A percentile compares a stretch with the other conserved stretches of the same genome.
These are phyloP conservation scores for Colletotrichum camelliae DNA, from an alignment of 2,329 filamentous ascomycete genomes.

Conservation along the genomic window DNA sequence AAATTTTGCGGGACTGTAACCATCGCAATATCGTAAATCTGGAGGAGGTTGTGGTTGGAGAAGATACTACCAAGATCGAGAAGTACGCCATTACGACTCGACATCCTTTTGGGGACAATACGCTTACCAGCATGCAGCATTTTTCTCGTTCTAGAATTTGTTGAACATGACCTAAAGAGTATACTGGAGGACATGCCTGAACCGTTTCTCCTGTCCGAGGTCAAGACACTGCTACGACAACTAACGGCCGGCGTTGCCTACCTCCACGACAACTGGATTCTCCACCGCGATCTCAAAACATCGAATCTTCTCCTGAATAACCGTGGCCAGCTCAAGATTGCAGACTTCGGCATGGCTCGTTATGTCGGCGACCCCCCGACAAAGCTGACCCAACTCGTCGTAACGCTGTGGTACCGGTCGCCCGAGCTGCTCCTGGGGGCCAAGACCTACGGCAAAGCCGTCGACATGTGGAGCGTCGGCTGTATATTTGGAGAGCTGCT, in stretches of 20 bases:
- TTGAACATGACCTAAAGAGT: conserved; percentile 95
- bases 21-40: conserved; percentile 86
- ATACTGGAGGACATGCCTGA: conserved; percentile 94
- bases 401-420: conserved; percentile 95
- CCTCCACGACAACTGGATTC: conserved; percentile 87
- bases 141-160: conserved; percentile 94
- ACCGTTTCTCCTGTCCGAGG: conserved; percentile 89
- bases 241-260: conserved; percentile 81
- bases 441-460: conserved; percentile 72
- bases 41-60: conserved; percentile 83
- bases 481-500: conserved; percentile 96
- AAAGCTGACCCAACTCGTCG: conserved; percentile 88
- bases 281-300: conserved; percentile 93
- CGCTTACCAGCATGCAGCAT: conserved; percentile 59
- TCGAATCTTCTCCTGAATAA: conserved; percentile 96
- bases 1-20: conserved; percentile 80
- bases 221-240: conserved; percentile 88
- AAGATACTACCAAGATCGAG: conserved; percentile 58
- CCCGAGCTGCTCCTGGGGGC: conserved; percentile 89
- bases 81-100: conserved; percentile 47
- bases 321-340: conserved; percentile 91
- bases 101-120: conserved; percentile 35
- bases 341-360: conserved; percentile 97
- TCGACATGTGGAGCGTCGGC: conserved; percentile 96
- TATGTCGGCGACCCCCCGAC: conserved; percentile 81